A percentile compares a stretch with the other conserved stretches of the same genome.
Evolutionary conservation across 1,284 basidiomycete genomes (phyloP).

Genomic region (Papiliotrema flavescens): DNA sequence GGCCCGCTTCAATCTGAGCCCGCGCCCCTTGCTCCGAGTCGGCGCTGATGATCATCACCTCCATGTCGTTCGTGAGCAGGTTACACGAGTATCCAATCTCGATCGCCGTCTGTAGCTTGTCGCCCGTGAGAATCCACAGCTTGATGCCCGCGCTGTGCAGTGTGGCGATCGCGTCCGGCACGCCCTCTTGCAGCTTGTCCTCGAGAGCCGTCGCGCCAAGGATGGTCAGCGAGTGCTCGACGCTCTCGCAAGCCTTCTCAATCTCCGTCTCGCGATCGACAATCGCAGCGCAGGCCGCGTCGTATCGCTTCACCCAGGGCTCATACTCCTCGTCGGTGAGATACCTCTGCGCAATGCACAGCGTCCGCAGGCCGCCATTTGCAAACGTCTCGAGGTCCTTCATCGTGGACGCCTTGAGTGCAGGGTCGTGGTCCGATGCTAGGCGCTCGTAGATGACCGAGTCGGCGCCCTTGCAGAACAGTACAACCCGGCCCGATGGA

Average conservation of each 20-base stretch:
- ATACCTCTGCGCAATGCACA: conserved; percentile 82
- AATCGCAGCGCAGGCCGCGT: conserved; percentile 70
- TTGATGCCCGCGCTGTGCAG: conserved; percentile 94
- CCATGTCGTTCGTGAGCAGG: conserved; percentile 79
- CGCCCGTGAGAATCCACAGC: conserved; percentile 74
- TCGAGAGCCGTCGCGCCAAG: conserved; percentile 93
- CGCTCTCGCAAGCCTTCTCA: conserved; percentile 76
- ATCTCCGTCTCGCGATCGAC: conserved; percentile 84
- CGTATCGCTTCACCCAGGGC: conserved; percentile 75
- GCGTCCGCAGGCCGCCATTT: conserved; percentile 83
- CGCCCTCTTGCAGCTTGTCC: conserved; percentile 94
- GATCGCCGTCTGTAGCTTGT: conserved; percentile 96
- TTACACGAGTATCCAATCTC: conserved; percentile 95
- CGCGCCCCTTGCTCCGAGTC: conserved; percentile 71
- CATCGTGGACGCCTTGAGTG: conserved; percentile 70
- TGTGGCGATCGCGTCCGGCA: conserved; percentile 90
- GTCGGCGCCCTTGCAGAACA: conserved; percentile 97
- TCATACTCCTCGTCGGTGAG: conserved; percentile 79
- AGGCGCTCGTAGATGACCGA: conserved; percentile 89
- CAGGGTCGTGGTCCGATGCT: conserved; percentile 65
- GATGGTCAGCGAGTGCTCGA: conserved; percentile 78
- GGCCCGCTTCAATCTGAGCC: conserved; percentile 82
- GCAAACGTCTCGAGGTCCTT: conserved; percentile 91
- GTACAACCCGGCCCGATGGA: conserved; percentile 72
- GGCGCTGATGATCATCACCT: conserved; percentile 93